phyloP scores from a whole-genome alignment of 345 rosid genomes.

The Populus davidiana region DNA sequence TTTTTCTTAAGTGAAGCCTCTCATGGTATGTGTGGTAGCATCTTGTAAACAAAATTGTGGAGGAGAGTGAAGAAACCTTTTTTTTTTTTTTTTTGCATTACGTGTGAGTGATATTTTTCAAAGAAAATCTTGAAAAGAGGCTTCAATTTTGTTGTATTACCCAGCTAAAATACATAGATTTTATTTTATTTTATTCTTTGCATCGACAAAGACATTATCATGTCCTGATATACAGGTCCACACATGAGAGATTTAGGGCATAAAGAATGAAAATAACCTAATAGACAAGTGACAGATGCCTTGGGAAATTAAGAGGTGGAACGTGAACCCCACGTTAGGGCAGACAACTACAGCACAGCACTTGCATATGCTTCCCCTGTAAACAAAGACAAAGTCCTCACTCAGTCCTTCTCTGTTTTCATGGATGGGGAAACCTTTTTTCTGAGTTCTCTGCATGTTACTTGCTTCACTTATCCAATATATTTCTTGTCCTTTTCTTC shows the following conservation, averaged over 20 bases:
- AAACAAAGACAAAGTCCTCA: neutral
- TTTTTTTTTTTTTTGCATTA: too few relatives aligned
- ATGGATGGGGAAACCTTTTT: neutral
- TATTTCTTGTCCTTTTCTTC: neutral
- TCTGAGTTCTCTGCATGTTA: neutral
- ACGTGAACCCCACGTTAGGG: neutral
- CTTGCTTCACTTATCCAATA: neutral
- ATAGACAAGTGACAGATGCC: neutral
- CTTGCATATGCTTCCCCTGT: neutral
- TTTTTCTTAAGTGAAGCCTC: too few relatives aligned
- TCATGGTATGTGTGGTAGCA: neutral
- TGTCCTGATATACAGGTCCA: neutral
- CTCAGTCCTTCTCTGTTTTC: neutral
- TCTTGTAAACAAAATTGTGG: too few relatives aligned
- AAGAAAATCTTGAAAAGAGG: neutral
- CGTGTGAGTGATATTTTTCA: neutral
- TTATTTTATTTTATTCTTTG: neutral
- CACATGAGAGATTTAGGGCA: neutral
- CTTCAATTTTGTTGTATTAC: neutral
- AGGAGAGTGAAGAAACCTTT: too few relatives aligned
- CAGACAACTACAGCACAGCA: conserved; percentile 6
- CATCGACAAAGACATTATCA: neutral
- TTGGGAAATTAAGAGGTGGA: neutral
- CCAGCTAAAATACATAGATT: neutral
- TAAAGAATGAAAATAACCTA: neutral